Evolutionary conservation across 2,329 filamentous ascomycete species (phyloP).

Genomic region (Amauroascus niger): DNA sequence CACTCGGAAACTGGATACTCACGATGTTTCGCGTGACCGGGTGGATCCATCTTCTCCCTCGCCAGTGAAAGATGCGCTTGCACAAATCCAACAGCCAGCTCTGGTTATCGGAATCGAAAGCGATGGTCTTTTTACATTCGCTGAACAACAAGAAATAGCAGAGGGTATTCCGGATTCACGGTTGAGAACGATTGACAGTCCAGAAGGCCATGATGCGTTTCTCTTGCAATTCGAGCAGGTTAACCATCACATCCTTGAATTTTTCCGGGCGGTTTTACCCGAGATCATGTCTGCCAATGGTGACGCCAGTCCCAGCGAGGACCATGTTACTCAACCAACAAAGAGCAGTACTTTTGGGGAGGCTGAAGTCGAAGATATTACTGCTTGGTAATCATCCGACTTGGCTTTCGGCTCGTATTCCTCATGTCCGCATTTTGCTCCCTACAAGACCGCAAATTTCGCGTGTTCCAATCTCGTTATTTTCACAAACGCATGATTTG

Average conservation of each 20-base stretch:
- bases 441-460: background rate
- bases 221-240: slow-evolving; percentile 95
- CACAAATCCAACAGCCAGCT: slow-evolving; percentile 75
- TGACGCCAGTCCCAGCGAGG: slow-evolving; percentile 40
- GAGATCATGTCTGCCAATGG: slow-evolving; percentile 70
- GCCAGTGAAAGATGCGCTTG: slow-evolving; percentile 62
- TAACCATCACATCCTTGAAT: slow-evolving; percentile 74
- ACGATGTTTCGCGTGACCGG: slow-evolving; percentile 79
- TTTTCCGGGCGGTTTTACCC: slow-evolving; percentile 70
- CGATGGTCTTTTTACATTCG: slow-evolving; percentile 93
- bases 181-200: slow-evolving; percentile 79
- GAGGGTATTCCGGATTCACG: slow-evolving; percentile 66
- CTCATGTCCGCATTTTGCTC: background rate
- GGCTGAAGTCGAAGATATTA: slow-evolving; percentile 92
- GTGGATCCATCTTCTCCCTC: slow-evolving; percentile 33
- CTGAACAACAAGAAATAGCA: slow-evolving; percentile 88
- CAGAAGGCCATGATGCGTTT: slow-evolving; percentile 94
- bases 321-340: slow-evolving; percentile 52
- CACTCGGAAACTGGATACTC: slow-evolving; percentile 92
- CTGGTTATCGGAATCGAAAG: slow-evolving; percentile 90
- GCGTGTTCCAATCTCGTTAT: background rate
- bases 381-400: slow-evolving; percentile 61
- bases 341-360: slow-evolving; percentile 93
- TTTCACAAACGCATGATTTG: background rate
- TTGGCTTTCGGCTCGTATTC: background rate